These are phyloP conservation scores for Diplodia corticola DNA, from an alignment of 2,329 filamentous ascomycete genomes.

Conservation along the genomic window DNA sequence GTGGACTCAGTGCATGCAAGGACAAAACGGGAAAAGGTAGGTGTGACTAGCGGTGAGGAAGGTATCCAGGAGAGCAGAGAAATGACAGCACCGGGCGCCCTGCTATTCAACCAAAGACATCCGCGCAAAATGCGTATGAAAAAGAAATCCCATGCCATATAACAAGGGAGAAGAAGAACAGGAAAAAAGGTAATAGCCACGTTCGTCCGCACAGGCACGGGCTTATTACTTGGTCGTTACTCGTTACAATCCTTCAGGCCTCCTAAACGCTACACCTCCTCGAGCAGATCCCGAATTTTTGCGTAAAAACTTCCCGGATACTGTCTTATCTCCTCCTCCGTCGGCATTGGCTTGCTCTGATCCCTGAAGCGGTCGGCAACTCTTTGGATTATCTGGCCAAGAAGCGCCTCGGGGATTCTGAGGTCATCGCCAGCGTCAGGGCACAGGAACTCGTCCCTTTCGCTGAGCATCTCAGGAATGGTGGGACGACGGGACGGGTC, in stretches of 20 bases:
- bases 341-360: slow-evolving; percentile 52
- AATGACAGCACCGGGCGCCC: slow-evolving; percentile 19
- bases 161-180: neutral
- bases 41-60: neutral
- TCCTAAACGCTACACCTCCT: slow-evolving; percentile 24
- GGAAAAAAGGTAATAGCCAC: neutral
- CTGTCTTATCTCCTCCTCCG: slow-evolving; percentile 54
- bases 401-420: slow-evolving; percentile 54
- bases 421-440: slow-evolving; percentile 57
- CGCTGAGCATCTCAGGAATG: slow-evolving; percentile 56
- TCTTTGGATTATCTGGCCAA: slow-evolving; percentile 59
- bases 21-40: slow-evolving; percentile 2
- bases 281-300: slow-evolving; percentile 48
- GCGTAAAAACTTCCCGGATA: slow-evolving; percentile 51
- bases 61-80: slow-evolving; percentile 1
- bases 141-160: neutral
- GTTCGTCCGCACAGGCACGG: neutral
- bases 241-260: neutral
- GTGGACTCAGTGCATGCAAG: neutral
- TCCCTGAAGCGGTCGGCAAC: slow-evolving; percentile 62
- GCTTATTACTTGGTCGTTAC: neutral
- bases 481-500: slow-evolving; percentile 59
- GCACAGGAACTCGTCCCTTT: slow-evolving; percentile 59
- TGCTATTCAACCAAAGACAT: slow-evolving; percentile 19
- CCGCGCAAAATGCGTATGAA: neutral